Conservation (phyloP, 2,329 filamentous ascomycete genomes). For the Fusarium sambucinum region DNA sequence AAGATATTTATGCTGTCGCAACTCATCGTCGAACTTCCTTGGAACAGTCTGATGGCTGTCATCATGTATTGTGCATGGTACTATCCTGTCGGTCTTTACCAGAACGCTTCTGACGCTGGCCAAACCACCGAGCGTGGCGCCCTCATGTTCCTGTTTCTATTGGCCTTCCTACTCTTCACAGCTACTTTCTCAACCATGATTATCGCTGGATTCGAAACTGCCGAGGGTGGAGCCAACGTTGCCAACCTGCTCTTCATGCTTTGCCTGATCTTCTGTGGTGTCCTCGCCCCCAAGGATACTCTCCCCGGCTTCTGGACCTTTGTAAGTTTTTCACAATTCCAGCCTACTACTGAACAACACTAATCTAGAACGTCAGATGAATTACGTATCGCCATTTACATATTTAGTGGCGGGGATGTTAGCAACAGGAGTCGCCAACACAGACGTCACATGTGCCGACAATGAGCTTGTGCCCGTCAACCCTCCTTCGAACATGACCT, state of each 20-base stretch:
- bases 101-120: conserved; percentile 73
- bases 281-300: conserved; percentile 56
- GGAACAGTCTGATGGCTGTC: conserved; percentile 81
- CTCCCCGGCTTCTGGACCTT: conserved; percentile 65
- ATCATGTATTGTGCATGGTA: conserved; percentile 87
- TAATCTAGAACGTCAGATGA: conserved; percentile 51
- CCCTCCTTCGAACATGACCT: conserved; percentile 73
- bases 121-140: conserved; percentile 76
- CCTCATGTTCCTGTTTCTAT: conserved; percentile 82
- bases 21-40: conserved; percentile 86
- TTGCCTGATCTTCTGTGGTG: conserved; percentile 58
- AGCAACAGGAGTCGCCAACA: conserved; percentile 76
- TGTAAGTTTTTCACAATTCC: background rate
- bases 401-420: conserved; percentile 83
- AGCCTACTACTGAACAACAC: no score
- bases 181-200: conserved; percentile 84
- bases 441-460: conserved; percentile 71
- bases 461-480: conserved; percentile 78
- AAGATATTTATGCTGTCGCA: conserved; percentile 86
- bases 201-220: conserved; percentile 74
- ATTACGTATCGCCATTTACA: conserved; percentile 83
- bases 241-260: conserved; percentile 75
- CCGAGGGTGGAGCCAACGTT: conserved; percentile 75
- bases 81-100: conserved; percentile 83
- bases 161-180: conserved; percentile 82